These are phyloP conservation scores for Aspergillus sp. DNA, from an alignment of 2,329 filamentous ascomycete genomes.

Conservation along the genomic window DNA sequence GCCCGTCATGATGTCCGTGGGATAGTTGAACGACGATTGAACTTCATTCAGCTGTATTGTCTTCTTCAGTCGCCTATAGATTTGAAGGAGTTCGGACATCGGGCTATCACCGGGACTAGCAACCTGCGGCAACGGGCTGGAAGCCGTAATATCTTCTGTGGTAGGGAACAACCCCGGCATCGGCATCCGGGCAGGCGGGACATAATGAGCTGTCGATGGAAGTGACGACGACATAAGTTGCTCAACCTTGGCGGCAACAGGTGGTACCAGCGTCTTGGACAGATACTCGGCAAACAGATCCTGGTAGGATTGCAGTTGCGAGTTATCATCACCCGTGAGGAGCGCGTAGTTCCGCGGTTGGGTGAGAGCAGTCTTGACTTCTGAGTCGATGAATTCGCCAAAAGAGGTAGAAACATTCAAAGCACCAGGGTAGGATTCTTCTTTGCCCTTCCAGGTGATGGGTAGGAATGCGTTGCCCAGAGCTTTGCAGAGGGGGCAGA, in stretches of 20 bases:
- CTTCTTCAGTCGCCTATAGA: conserved; percentile 52
- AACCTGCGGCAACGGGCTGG: conserved; percentile 27
- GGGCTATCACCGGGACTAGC: conserved; percentile 25
- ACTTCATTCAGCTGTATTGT: conserved; percentile 49
- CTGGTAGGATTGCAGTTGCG: conserved; percentile 33
- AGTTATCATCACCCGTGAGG: conserved; percentile 30
- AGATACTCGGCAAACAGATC: conserved; percentile 48
- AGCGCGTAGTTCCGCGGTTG: conserved; percentile 44
- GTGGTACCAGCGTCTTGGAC: conserved; percentile 43
- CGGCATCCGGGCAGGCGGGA: conserved; percentile 24
- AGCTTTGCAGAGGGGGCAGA: conserved; percentile 94
- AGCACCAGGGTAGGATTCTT: conserved; percentile 72
- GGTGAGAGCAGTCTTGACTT: conserved; percentile 46
- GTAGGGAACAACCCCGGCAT: conserved; percentile 36
- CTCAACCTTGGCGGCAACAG: conserved; percentile 39
- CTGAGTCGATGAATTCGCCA: conserved; percentile 59
- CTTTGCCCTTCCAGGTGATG: conserved; percentile 88
- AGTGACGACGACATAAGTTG: conserved; percentile 24
- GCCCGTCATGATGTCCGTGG: conserved; percentile 30
- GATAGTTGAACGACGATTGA: conserved; percentile 40
- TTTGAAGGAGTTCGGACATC: conserved; percentile 44
- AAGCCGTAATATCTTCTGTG: conserved; percentile 24
- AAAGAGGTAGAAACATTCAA: conserved; percentile 58
- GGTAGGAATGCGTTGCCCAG: conserved; percentile 91
- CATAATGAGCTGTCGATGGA: conserved; percentile 21